Base-by-base conservation (phyloP, 2,329 filamentous ascomycete genomes). In the Colletotrichum sp. region DNA sequence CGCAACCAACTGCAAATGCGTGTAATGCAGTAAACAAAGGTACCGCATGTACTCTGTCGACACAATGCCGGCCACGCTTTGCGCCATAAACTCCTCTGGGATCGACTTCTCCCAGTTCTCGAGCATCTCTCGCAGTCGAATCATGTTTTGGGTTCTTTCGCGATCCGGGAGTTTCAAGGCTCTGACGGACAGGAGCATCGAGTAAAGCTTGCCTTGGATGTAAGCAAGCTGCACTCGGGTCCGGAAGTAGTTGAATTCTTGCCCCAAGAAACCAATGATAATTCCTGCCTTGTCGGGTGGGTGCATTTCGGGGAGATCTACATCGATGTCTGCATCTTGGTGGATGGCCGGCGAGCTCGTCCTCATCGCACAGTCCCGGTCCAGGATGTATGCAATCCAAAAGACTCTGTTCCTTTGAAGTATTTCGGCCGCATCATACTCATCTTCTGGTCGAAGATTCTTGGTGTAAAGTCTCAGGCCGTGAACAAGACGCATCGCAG, bases 361-460 rank as follows among this genome's bases (percentile, higher is more conserved):
- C 8, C 73, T 43, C 73, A 77, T 55, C 1, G 48, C 48, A 10
- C 70, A 38, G 15, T 77, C 74, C 1, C 82, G 82, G 26, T 84
- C 82, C 8, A 83, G 74, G 4, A 77, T 77, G 48, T 82, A 84
- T 48, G 81, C 82, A 16, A 83, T 77, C 82, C 82, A 84, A 67
- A 83, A 83, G 36, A 82, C 76, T 21, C 82, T 81, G 8, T 75
- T 74, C 18, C 81, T 79, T 6, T 83, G 80, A 8, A 78, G 76
- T 9, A 78, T 77, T 6, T 80, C 78, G 2, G 77, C 78, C 0
- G 79, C 72, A 2, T 80, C 61, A 9, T 79, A 77, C 0, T 77
- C 67, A 4, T 71, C 67, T 26, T 24, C 77, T 58, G 2, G 70
- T n/a, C 9, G 74, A 26, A 28, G 21, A 2, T 10, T 58, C 48